Base-by-base conservation (phyloP, 2,329 filamentous ascomycete species). In the Aspergillus sp. region DNA sequence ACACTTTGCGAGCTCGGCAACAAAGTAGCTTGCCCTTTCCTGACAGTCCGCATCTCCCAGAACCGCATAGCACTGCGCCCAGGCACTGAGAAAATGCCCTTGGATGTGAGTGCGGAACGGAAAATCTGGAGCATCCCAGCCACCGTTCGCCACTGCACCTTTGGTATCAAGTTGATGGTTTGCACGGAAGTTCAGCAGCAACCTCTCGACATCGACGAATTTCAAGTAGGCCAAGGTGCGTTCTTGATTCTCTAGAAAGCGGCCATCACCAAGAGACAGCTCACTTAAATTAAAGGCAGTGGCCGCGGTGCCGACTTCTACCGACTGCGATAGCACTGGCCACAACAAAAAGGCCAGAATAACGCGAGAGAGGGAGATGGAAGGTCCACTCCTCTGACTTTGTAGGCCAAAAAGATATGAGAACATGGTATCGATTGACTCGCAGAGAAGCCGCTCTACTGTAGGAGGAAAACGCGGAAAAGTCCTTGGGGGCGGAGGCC, bases 101-200 rank as follows among this genome's bases (percentile, higher is more conserved):
- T 82, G 80, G 17, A 73, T 58, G 46, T 82, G 80, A 0, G 73
- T 73, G 13, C 79, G 73, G 60, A 82, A 82, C 0, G 80, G 79
- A 42, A 82, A 82, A 44, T 76, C 67, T 1, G 80, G 80, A 1
- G 76, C 76, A 61, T 82, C 80, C 80, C 80, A 82, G 2, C 79
- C 80, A 2, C 77, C 77, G 45, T 79, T 78, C 5, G 69, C 45
- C 1, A 65, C 55, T 2, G 78, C 79, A 1, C 75, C 76, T 2
- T 76, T 69, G 7, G 78, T 81, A 3, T 73, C 74, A 1, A 81
- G 58, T 16, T 71, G 67, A 51, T 81, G 78, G 44, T 71, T 80
- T 25, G 65, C 56, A 16, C 78, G 71, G 64, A 80, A 81, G 58
- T 74, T 73, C 64, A 80, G 80, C 16, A 80, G 71, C 2, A 81